These are phyloP conservation scores for Trichoderma endophyticum DNA, from an alignment of 2,329 filamentous ascomycete genomes.

Conservation along the genomic window DNA sequence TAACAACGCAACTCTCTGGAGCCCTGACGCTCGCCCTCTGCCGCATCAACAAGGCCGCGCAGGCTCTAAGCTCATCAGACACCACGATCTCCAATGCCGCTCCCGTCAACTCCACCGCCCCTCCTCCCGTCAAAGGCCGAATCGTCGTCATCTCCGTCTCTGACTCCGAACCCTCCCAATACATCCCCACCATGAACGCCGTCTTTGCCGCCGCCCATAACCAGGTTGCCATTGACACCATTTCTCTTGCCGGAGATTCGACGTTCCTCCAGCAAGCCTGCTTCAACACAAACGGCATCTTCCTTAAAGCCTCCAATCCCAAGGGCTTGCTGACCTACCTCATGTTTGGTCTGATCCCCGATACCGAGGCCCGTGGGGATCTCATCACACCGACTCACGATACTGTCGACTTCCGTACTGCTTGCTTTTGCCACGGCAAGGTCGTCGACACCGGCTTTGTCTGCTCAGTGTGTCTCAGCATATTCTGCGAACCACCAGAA, in stretches of 20 bases:
- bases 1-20: conserved; percentile 84
- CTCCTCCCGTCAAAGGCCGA: conserved; percentile 47
- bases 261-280: conserved; percentile 91
- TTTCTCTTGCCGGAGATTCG: conserved; percentile 79
- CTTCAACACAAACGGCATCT: conserved; percentile 59
- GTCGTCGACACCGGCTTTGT: conserved; percentile 93
- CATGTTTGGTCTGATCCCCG: conserved; percentile 87
- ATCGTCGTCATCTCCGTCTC: conserved; percentile 90
- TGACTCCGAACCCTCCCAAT: conserved; percentile 79
- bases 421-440: conserved; percentile 91
- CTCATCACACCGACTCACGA: conserved; percentile 78
- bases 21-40: conserved; percentile 85
- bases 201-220: conserved; percentile 93
- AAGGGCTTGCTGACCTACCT: conserved; percentile 83
- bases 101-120: conserved; percentile 26
- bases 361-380: conserved; percentile 52
- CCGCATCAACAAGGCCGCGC: conserved; percentile 81
- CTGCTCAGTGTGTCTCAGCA: conserved; percentile 93
- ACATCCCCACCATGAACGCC: conserved; percentile 97
- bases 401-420: conserved; percentile 93
- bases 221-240: conserved; percentile 85
- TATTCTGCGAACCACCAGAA: conserved; percentile 69
- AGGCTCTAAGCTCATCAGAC: conserved; percentile 56
- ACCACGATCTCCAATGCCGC: conserved; percentile 14
- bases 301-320: conserved; percentile 52